Evolutionary conservation across 2,329 filamentous ascomycete species (phyloP).

Genomic region (Aureobasidium sp.): DNA sequence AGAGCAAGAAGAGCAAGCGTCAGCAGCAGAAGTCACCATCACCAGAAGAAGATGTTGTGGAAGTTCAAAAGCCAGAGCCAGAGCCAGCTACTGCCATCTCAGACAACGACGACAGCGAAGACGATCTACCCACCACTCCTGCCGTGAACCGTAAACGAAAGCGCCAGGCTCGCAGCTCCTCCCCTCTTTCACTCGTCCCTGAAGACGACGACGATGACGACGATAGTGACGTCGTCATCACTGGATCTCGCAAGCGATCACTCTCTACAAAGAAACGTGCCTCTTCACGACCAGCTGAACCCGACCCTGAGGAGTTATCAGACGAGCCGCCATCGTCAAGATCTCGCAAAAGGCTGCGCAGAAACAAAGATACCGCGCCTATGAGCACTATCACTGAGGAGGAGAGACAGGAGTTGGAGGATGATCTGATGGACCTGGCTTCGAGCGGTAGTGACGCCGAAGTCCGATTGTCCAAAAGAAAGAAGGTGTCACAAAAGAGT

Average conservation of each 20-base stretch:
- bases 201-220: slow-evolving; percentile 22
- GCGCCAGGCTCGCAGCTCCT: not conserved
- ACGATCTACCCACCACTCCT: slow-evolving; percentile 22
- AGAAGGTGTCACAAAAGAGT: slow-evolving; percentile 28
- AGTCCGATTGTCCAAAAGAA: slow-evolving; percentile 21
- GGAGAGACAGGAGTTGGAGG: slow-evolving; percentile 34
- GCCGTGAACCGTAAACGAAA: slow-evolving; percentile 18
- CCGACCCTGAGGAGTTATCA: not conserved
- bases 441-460: slow-evolving; percentile 27
- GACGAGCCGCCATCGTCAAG: slow-evolving; percentile 5
- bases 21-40: not conserved
- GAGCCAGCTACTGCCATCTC: not conserved
- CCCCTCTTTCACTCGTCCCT: not conserved
- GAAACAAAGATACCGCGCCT: not conserved
- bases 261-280: slow-evolving; percentile 1
- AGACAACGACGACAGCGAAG: slow-evolving; percentile 25
- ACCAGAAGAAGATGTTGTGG: not conserved
- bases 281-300: not conserved
- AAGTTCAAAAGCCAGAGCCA: not conserved
- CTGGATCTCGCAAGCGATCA: slow-evolving; percentile 20
- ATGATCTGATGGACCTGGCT: slow-evolving; percentile 40
- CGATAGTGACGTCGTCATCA: slow-evolving; percentile 23
- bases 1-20: slow-evolving; percentile 8
- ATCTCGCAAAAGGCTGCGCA: slow-evolving; percentile 11
- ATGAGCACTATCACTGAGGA: slow-evolving; percentile 23